These are phyloP conservation scores for Leccinum barrowsii DNA, from an alignment of 768 basidiomycete species.

Conservation along the genomic window DNA sequence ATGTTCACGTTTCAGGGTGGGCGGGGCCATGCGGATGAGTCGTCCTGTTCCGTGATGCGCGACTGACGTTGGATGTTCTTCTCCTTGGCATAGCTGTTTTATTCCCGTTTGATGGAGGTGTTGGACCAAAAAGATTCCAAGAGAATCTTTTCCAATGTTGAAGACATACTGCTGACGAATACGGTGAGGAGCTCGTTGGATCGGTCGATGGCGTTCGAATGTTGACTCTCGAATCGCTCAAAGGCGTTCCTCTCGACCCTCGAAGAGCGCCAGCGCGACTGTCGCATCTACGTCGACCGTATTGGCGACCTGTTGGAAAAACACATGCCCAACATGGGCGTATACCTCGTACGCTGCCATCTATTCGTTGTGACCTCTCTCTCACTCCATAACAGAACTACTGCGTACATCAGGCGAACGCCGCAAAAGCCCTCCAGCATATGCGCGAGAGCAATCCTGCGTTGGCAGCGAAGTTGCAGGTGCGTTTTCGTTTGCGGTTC, in stretches of 20 bases:
- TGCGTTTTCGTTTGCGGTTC: conserved; percentile 26
- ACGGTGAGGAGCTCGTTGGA: conserved; percentile 51
- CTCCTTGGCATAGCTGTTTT: conserved; percentile 61
- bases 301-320: conserved; percentile 81
- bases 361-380: not conserved
- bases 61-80: not conserved
- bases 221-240: not conserved
- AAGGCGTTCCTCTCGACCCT: conserved; percentile 83
- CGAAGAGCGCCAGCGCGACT: conserved; percentile 88
- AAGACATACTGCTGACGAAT: conserved; percentile 87
- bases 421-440: conserved; percentile 72
- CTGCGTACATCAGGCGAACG: conserved; percentile 71
- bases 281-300: conserved; percentile 84
- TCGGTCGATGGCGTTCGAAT: not conserved
- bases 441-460: conserved; percentile 65
- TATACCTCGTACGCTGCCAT: conserved; percentile 62
- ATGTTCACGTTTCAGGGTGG: not conserved
- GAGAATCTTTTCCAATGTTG: conserved; percentile 89
- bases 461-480: conserved; percentile 65
- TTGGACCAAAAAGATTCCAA: conserved; percentile 74
- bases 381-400: not conserved
- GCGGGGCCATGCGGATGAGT: not conserved
- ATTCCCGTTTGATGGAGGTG: conserved; percentile 68
- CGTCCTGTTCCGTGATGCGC: not conserved
- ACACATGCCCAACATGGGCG: conserved; percentile 72